Evolutionary conservation across 345 rosid genomes (phyloP).

Genomic region (Citrus medica): DNA sequence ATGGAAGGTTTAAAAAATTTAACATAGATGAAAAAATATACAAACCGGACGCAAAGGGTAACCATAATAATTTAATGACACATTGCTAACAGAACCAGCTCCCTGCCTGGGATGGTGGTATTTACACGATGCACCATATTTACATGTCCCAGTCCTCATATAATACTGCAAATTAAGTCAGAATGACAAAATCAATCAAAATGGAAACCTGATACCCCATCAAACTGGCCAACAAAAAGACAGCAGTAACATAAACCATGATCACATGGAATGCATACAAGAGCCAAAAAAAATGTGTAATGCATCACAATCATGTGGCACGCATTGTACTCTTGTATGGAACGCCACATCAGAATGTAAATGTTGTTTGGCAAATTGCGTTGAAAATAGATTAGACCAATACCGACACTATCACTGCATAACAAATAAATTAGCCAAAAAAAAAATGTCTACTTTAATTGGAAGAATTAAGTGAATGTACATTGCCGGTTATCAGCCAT

Average conservation of each 20-base stretch:
- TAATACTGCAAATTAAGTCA: conserved; percentile 53
- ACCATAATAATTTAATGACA: conserved; percentile 59
- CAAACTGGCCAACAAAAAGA: conserved; percentile 1
- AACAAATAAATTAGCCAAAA: neutral
- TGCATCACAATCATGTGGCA: neutral
- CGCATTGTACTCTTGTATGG: neutral
- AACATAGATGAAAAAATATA: conserved; percentile 15
- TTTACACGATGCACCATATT: conserved; percentile 93
- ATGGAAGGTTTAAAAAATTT: neutral
- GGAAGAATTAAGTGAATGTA: conserved; percentile 10
- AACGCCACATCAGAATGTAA: neutral
- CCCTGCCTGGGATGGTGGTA: conserved; percentile 89
- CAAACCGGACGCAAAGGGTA: conserved; percentile 89
- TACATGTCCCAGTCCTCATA: conserved; percentile 85
- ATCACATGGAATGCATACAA: neutral
- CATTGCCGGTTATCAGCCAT: conserved; percentile 14
- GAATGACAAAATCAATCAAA: conserved; percentile 5
- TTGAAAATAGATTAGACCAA: neutral
- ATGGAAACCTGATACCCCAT: neutral
- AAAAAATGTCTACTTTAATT: neutral
- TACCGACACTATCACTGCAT: neutral
- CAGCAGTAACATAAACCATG: neutral
- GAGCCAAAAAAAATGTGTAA: neutral
- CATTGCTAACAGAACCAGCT: conserved; percentile 47
- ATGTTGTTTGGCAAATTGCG: neutral